Base-by-base conservation (phyloP, 805 yeast species). In the Zygosaccharomyces pseudorouxii region DNA sequence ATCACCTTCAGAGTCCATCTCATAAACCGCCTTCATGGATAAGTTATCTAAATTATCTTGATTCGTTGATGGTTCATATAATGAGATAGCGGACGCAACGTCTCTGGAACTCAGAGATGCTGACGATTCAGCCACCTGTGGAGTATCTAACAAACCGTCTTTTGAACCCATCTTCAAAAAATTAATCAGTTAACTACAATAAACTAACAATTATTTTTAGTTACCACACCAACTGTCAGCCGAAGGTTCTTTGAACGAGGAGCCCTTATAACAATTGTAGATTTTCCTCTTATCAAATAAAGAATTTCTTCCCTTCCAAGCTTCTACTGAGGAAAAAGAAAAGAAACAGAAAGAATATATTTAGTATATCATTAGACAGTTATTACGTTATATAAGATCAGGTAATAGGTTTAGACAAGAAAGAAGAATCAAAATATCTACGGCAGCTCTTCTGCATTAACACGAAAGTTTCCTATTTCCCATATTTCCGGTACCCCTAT, bases 41-140 rank as follows among this genome's bases (percentile, higher is more conserved):
- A 52, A 41, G 38, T 55, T 55, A 29, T 59, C 62, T 18, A 50
- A 29, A 33, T 46, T 35, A 14, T 50, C 55, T 6, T 46, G 49
- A 9, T 46, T 51, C 10, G 47, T 25, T 14, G 56, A 47, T 16
- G 53, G 48, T 27, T 57, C 58, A 42, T 55, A 51, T 12, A 55
- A 46, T 2, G 63, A 59, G 10, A 55, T 40, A 27, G 57, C 52
- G 2, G 65, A 58, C 1, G 62, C 53, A 9, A 57, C 48, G 36
- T 55, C 62, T 38, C 45, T 59, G 10, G 63, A 52, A 27, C 57
- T 52, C 2, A 53, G 36, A 3, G 66, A 59, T 9, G 55, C 49
- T 4, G 51, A 30, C 2, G 67, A 59, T 36, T 55, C 61, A 22
- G 56, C 47, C 64, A 57, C 57, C 18, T 14, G 44, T 14, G 37